Base-by-base conservation (phyloP, 805 yeast genomes). In the Teunomyces panamensis region DNA sequence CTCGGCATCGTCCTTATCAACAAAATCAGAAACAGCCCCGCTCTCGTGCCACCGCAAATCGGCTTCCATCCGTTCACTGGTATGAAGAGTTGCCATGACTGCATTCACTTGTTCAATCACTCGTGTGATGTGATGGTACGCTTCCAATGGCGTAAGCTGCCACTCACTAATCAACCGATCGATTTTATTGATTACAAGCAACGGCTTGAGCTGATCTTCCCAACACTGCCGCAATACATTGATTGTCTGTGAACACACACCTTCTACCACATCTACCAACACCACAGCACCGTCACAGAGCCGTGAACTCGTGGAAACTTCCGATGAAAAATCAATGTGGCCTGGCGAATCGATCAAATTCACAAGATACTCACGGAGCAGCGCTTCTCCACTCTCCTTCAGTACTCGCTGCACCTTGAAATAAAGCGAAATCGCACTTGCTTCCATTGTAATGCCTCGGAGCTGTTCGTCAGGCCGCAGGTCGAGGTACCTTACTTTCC, bases 311-410 rank as follows among this genome's bases (percentile, higher is more conserved):
- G 97, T 88, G 26, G 96, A 88, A 0, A 94, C 99, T 62, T 94
- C 99, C 9, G 95, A 86, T 1, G 96, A 86, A 64, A 94, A 94
- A 68, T 94, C 99, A 50, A 94, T 89, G 59, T 94, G 99, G n/a
- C 99, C 99, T 0, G 99, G 99, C 0, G 98, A 92, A 67, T 94
- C 99, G 49, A 94, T 92, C 57, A 94, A 77, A 62, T 94, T 94
- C 60, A 94, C 85, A 47, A 94, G 70, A 66, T 88, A 87, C 60
- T 94, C 97, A 36, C 80, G 81, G 34, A 85, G 78, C 26, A 65
- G 67, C 27, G 43, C 47, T 7, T 52, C 57, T 47, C 69, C 70
- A 1, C 42, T 52, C 0, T 61, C 67, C 5, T 56, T 30, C 16
- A 51, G 55, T 14, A 59, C 52, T 49, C 74, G 64, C 51, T 84